Evolutionary conservation across 257 asterid species (phyloP).

Genomic region (Lithospermum erythrorhizon): DNA sequence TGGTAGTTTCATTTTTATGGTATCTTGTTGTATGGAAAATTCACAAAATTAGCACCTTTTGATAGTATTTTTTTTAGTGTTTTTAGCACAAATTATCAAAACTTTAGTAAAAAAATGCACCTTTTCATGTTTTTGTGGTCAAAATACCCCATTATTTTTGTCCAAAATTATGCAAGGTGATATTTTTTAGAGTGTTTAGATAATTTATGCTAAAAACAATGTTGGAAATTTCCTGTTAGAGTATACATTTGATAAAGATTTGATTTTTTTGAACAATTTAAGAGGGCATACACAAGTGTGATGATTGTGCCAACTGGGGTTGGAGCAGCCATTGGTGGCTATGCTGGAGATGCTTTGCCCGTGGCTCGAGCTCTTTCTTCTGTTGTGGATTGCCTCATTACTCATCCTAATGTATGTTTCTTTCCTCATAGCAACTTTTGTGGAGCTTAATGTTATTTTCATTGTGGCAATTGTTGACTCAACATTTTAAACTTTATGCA

Average conservation of each 20-base stretch:
- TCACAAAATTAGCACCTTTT: no score
- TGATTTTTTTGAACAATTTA: slow-evolving; percentile 29
- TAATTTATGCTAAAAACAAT: no score
- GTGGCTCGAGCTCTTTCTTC: slow-evolving; percentile 77
- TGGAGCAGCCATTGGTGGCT: slow-evolving; percentile 92
- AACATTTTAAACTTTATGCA: not conserved
- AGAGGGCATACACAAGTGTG: slow-evolving; percentile 76
- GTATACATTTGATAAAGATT: not conserved
- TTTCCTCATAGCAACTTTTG: not conserved
- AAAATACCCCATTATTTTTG: no score
- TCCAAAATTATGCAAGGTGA: no score
- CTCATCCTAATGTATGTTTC: slow-evolving; percentile 79
- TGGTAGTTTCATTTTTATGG: no score
- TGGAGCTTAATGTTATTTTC: not conserved
- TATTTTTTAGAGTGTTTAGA: no score
- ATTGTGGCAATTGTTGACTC: not conserved
- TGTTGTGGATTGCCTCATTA: slow-evolving; percentile 80
- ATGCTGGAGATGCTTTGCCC: slow-evolving; percentile 93
- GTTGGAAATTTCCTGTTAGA: no score
- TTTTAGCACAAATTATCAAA: no score
- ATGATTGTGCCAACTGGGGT: slow-evolving; percentile 94
- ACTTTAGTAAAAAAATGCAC: no score
- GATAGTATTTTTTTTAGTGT: no score
- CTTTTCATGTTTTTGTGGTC: no score
- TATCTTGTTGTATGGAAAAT: no score